Conservation (phyloP, 2,329 filamentous ascomycete genomes). For the Xylaria digitata region DNA sequence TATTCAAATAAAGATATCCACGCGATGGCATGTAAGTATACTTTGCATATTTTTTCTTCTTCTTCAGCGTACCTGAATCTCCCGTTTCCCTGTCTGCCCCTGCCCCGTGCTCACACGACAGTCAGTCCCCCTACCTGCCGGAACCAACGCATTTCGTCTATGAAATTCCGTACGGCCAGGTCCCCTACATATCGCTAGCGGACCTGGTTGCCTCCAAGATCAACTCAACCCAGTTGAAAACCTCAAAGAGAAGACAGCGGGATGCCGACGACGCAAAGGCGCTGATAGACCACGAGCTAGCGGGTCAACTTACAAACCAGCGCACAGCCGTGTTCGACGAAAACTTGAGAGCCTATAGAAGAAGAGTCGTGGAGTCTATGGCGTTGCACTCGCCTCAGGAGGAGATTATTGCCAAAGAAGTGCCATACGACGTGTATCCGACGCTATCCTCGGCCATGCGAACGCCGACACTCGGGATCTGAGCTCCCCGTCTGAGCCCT, state of each 20-base stretch:
- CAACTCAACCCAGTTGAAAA: conserved; percentile 36
- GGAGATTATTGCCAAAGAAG: conserved; percentile 41
- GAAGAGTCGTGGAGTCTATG: neutral
- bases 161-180: conserved; percentile 39
- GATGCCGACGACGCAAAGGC: conserved; percentile 43
- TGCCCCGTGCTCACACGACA: conserved; percentile 4
- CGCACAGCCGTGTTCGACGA: neutral
- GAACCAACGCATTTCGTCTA: conserved; percentile 37
- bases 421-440: conserved; percentile 39
- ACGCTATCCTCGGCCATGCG: neutral
- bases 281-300: conserved; percentile 37
- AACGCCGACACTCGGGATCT: conserved; percentile 39
- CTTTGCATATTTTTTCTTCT: neutral
- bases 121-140: conserved; percentile 43
- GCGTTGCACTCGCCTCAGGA: conserved; percentile 36
- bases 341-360: neutral
- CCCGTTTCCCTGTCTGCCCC: neutral
- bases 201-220: conserved; percentile 46
- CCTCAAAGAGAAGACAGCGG: conserved; percentile 40
- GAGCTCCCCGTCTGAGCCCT: conserved; percentile 16
- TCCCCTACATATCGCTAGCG: conserved; percentile 44
- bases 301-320: neutral
- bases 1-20: conserved; percentile 43
- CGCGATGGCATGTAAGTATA: conserved; percentile 45
- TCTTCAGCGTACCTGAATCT: neutral